These are phyloP conservation scores for Aegilops speltoides DNA, from an alignment of 176 grass and related monocot genomes.

Conservation along the genomic window DNA sequence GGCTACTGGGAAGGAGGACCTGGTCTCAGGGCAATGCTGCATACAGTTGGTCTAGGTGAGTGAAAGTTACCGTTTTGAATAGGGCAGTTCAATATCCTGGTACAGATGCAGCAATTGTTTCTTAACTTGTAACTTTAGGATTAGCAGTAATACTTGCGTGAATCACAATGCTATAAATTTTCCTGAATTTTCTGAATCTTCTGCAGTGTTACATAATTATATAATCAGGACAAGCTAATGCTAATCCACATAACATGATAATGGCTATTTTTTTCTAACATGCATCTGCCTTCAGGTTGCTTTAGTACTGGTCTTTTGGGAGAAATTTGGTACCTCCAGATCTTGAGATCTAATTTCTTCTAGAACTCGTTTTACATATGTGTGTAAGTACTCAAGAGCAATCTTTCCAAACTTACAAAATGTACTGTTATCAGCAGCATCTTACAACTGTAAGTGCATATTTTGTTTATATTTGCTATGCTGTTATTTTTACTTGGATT, in stretches of 20 bases:
- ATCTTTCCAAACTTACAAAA: constrained; percentile 73
- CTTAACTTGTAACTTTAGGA: constrained; percentile 3
- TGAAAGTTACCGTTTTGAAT: neutral
- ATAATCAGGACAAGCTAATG: neutral
- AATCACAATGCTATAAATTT: neutral
- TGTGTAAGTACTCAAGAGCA: constrained; percentile 74
- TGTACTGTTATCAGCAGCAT: constrained; percentile 91
- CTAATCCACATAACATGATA: neutral
- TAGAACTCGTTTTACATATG: constrained; percentile 43
- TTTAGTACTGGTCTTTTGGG: constrained; percentile 1
- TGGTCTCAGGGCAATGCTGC: constrained; percentile 84
- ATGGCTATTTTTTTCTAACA: neutral
- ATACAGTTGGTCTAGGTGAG: constrained; percentile 91
- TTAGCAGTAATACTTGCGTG: neutral
- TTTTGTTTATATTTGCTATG: constrained; percentile 19
- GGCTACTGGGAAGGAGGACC: constrained; percentile 78
- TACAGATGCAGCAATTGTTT: neutral
- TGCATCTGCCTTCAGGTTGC: neutral
- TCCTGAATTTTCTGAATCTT: neutral
- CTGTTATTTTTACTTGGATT: neutral
- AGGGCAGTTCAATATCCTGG: neutral
- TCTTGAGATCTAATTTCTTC: constrained; percentile 6
- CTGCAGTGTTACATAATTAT: constrained; percentile 4
- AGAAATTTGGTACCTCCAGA: neutral
- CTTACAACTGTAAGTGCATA: constrained; percentile 64